Percentiles rank a stretch among this genome's conserved stretches.
Conservation (phyloP, 208 protist species). For the Trypanosoma boissoni region DNA sequence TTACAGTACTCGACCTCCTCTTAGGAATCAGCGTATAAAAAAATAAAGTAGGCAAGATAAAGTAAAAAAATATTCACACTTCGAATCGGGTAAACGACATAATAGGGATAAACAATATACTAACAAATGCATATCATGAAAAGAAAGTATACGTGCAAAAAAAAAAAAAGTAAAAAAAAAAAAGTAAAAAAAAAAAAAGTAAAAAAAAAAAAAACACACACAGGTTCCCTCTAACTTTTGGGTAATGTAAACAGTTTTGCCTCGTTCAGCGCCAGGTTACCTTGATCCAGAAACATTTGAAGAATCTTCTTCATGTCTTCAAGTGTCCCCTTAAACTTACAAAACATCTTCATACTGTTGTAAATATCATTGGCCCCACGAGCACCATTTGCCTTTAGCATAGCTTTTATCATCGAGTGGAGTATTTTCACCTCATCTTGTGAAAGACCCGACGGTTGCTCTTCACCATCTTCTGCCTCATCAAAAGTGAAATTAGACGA, state of each 20-base stretch:
- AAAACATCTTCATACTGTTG: conserved; percentile 85
- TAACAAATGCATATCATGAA: neutral
- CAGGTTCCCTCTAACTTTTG: conserved; percentile 4
- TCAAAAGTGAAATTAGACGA: conserved; percentile 31
- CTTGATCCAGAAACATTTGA: conserved; percentile 53
- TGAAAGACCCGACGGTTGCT: conserved; percentile 38
- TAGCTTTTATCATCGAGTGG: conserved; percentile 59
- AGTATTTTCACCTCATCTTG: conserved; percentile 69
- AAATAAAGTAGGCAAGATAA: neutral
- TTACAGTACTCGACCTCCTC: too few species aligned
- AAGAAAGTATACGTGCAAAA: neutral
- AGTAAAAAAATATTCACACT: too few species aligned
- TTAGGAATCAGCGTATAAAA: conserved; percentile 8
- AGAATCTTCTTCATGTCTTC: conserved; percentile 67
- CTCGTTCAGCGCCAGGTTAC: conserved; percentile 53
- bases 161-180: neutral
- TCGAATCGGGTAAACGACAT: neutral
- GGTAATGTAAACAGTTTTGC: conserved; percentile 56
- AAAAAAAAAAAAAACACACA: neutral
- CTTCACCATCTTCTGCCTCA: conserved; percentile 36
- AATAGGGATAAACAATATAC: neutral
- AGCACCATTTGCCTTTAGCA: conserved; percentile 46
- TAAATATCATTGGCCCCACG: conserved; percentile 68
- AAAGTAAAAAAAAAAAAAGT: conserved; percentile 17
- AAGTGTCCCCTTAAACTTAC: conserved; percentile 45